These are phyloP conservation scores for Neltuma alba DNA, from an alignment of 306 rosid species.

Conservation along the genomic window DNA sequence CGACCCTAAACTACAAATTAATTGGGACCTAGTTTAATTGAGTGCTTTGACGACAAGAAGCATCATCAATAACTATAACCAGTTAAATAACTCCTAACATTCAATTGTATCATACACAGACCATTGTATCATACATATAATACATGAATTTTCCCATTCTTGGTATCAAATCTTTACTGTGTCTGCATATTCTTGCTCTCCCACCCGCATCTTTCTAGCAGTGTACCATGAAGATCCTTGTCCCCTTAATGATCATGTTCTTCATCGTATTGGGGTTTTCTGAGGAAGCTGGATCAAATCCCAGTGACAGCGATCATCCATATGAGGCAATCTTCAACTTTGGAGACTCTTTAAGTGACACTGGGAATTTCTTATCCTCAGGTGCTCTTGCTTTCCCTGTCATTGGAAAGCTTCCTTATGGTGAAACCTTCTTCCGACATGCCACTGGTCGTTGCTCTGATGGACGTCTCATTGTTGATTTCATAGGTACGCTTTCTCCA, in stretches of 20 bases:
- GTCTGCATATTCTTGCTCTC: background rate
- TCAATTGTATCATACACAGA: background rate
- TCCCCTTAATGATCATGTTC: slow-evolving; percentile 8
- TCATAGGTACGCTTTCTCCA: slow-evolving; percentile 52
- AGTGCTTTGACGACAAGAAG: too few relatives aligned
- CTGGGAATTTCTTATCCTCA: slow-evolving; percentile 65
- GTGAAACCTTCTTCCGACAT: slow-evolving; percentile 64
- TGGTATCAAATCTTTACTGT: background rate
- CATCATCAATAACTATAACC: too few relatives aligned
- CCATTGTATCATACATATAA: background rate
- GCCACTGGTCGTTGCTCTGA: slow-evolving; percentile 75
- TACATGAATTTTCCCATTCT: background rate
- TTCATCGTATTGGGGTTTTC: slow-evolving; percentile 20
- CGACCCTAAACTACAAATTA: too few relatives aligned
- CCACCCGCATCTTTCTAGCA: background rate
- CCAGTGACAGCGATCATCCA: slow-evolving; percentile 24
- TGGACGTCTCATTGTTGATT: slow-evolving; percentile 72
- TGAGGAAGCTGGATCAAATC: slow-evolving; percentile 32
- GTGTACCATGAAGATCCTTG: slow-evolving; percentile 38
- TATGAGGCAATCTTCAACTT: slow-evolving; percentile 67
- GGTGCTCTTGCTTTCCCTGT: slow-evolving; percentile 51
- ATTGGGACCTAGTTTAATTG: too few relatives aligned
- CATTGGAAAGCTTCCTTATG: slow-evolving; percentile 71
- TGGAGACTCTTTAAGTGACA: slow-evolving; percentile 86
- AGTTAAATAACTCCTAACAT: background rate